Evolutionary conservation across 768 basidiomycete genomes (phyloP), one percentile per base, ranked within the genome.

Genomic region (Lentinula boryana): DNA sequence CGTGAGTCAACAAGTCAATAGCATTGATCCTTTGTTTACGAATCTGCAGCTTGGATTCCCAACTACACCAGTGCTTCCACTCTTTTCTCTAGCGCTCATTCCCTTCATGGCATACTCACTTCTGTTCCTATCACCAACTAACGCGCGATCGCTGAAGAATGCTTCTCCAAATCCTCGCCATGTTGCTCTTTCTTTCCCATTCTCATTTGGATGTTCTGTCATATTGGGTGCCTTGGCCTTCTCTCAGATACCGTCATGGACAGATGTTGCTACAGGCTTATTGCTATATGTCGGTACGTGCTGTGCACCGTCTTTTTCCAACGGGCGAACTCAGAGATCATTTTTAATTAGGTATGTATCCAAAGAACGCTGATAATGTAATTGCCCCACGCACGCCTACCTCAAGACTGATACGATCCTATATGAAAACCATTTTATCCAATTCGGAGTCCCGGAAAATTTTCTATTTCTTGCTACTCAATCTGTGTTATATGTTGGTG

Each of bases 401-500:
- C 27, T 80, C 82, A 36, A 80, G 81, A 60, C 72, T 84, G 40
- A 71, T 82, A 60, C 82, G 83, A 57, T 81, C 84, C 33, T 94
- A 97, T 71, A 76, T 98, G 56, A 95, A 96, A 69, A 88, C 91
- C 10, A 92, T 99, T 60, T 79, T 98, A 40, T 86, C 89, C 18
- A 96, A 96, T 66, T 85, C 88, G 3, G 95, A 98, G 70, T 95
- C 93, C 18, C 83, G 94, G 66, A 91, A 91, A 73, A 98, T 99
- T 61, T 98, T 95, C 73, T 98, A 96, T 74, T 99, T 99, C 75
- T 78, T 98, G 54, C 81, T 95, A 72, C 78, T 99, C 52, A 99
- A 99, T 72, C 78, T 98, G 74, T 88, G 84, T 64, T 99, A 93
- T 74, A 98, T 99, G 97, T 79, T 91, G 44, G 87, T 99, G 10